Percentiles rank a stretch among this genome's conserved stretches.
Evolutionary conservation across 208 protist species (phyloP).

Genomic region (Kentomonas sorsogonicus): DNA sequence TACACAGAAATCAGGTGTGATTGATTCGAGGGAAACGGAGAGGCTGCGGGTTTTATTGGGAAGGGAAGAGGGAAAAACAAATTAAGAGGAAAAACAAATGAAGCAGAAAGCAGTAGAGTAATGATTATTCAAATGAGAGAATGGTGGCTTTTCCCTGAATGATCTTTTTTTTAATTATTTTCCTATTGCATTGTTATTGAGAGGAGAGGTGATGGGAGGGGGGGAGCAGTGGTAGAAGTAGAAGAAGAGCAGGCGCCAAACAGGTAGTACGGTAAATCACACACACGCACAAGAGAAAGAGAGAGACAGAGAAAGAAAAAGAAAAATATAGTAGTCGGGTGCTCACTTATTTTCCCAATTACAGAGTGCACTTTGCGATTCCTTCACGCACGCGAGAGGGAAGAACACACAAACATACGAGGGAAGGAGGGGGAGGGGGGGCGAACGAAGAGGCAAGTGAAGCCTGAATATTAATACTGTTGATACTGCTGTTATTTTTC

Average conservation of each 20-base stretch:
- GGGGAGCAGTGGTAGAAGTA: not conserved
- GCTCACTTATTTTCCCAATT: not conserved
- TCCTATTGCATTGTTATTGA: not conserved
- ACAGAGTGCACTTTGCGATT: too few species aligned
- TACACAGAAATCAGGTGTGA: not conserved
- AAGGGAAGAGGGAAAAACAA: slow-evolving; percentile 3
- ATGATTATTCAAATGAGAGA: not conserved
- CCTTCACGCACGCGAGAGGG: slow-evolving; percentile 7
- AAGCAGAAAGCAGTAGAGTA: not conserved
- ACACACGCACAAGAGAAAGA: slow-evolving; percentile 13
- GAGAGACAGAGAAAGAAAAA: slow-evolving; percentile 21
- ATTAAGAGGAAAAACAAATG: slow-evolving; percentile 5
- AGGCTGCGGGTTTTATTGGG: not conserved
- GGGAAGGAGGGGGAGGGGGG: slow-evolving; percentile 5
- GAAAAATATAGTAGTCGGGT: slow-evolving; percentile 12
- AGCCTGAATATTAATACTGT: not conserved
- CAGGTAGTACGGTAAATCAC: not conserved
- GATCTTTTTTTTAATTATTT: slow-evolving; percentile 8
- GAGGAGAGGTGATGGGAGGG: not conserved
- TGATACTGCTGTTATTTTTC: too few species aligned
- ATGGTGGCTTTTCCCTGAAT: not conserved
- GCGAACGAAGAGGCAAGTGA: slow-evolving; percentile 5
- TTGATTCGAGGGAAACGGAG: too few species aligned
- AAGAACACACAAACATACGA: slow-evolving; percentile 3
- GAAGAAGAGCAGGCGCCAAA: not conserved